These are phyloP conservation scores for Boletus rex-veris DNA, from an alignment of 768 basidiomycete genomes.

Conservation along the genomic window DNA sequence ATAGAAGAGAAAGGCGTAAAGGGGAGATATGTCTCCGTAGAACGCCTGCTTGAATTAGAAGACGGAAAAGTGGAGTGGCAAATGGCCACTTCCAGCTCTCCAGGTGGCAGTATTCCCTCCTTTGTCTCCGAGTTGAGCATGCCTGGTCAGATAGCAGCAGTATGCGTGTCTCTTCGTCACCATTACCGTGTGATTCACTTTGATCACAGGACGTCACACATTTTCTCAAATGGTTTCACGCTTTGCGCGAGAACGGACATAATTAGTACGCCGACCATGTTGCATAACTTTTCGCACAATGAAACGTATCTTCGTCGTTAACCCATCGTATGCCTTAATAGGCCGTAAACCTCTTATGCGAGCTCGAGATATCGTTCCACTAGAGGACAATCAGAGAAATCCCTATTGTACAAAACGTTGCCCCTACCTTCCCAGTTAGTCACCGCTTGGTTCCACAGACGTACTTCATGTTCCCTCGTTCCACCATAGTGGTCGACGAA, in stretches of 20 bases:
- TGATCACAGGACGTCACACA: constrained; percentile 62
- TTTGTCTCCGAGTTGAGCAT: constrained; percentile 61
- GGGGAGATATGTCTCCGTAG: constrained; percentile 69
- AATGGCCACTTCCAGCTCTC: constrained; percentile 74
- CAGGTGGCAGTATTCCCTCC: constrained; percentile 65
- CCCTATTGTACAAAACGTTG: background rate
- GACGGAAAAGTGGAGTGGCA: constrained; percentile 70
- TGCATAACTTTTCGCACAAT: background rate
- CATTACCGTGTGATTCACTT: constrained; percentile 1
- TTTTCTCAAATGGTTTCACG: constrained; percentile 64
- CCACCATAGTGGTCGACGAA: constrained; percentile 96
- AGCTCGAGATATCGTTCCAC: constrained; percentile 87
- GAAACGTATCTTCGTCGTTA: background rate
- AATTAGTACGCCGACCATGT: background rate
- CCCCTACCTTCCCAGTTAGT: constrained; percentile 89
- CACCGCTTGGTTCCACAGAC: constrained; percentile 82
- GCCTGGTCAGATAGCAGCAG: constrained; percentile 60
- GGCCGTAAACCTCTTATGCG: constrained; percentile 38
- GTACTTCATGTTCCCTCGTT: constrained; percentile 90
- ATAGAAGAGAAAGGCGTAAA: constrained; percentile 62
- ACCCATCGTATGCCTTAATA: background rate
- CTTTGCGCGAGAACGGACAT: constrained; percentile 21
- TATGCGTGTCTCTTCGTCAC: constrained; percentile 21
- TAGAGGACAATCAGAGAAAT: constrained; percentile 29
- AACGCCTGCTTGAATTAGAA: constrained; percentile 58